phyloP scores from a whole-genome alignment of 2,329 filamentous ascomycete species.

The Fusarium coffeatum region DNA sequence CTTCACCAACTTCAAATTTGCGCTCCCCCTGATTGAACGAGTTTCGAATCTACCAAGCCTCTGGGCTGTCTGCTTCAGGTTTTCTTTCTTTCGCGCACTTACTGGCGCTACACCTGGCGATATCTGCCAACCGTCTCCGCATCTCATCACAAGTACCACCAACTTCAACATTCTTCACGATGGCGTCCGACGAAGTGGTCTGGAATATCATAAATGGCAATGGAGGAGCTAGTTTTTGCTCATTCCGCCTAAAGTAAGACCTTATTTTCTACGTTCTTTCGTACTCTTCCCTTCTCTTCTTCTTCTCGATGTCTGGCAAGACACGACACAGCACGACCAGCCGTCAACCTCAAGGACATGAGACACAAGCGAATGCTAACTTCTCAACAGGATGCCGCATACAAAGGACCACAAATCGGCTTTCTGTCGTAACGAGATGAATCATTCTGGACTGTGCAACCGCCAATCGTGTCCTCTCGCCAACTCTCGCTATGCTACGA shows the following conservation, averaged over 20 bases:
- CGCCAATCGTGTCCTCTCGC: conserved; percentile 90
- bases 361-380: too few species aligned
- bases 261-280: too few species aligned
- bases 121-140: not conserved
- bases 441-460: too few species aligned
- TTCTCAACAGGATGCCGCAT: too few species aligned
- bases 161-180: conserved; percentile 50
- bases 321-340: too few species aligned
- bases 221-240: too few species aligned
- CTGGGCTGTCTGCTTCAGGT: not conserved
- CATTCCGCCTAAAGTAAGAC: too few species aligned
- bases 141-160: not conserved
- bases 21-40: not conserved
- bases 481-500: conserved; percentile 93
- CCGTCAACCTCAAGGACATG: too few species aligned
- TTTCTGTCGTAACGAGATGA: too few species aligned
- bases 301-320: too few species aligned
- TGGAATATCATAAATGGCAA: conserved; percentile 91
- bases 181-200: conserved; percentile 95
- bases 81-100: not conserved
- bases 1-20: not conserved
- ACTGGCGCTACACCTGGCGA: not conserved
- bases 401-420: too few species aligned
- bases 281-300: too few species aligned
- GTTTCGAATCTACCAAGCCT: not conserved